Percentiles rank a stretch among this genome's conserved stretches.
phyloP scores from a whole-genome alignment of 2,329 filamentous ascomycete species.

The Cercospora brassicicola region DNA sequence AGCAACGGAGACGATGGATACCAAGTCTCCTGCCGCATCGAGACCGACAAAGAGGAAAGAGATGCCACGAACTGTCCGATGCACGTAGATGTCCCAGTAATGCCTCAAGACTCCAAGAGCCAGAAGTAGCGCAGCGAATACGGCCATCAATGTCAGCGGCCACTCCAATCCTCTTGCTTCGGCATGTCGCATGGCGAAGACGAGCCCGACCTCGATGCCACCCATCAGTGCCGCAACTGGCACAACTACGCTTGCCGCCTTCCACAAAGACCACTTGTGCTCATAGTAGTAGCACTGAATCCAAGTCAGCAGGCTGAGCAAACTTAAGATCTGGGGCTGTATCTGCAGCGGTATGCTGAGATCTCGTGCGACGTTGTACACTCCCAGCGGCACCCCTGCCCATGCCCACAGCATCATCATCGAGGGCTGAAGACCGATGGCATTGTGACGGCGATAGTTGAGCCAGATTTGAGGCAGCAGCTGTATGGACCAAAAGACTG shows the following conservation, averaged over 20 bases:
- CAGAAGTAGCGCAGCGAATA: slow-evolving; percentile 62
- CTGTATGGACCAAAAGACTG: slow-evolving; percentile 67
- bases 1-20: slow-evolving; percentile 64
- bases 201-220: slow-evolving; percentile 58
- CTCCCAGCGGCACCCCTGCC: slow-evolving; percentile 66
- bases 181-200: slow-evolving; percentile 57
- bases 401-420: slow-evolving; percentile 74
- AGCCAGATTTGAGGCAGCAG: slow-evolving; percentile 69
- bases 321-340: slow-evolving; percentile 58
- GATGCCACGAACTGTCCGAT: slow-evolving; percentile 67
- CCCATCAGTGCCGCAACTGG: slow-evolving; percentile 59
- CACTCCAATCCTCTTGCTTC: slow-evolving; percentile 52
- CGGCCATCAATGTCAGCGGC: slow-evolving; percentile 67
- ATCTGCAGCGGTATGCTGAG: slow-evolving; percentile 57
- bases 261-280: slow-evolving; percentile 56
- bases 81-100: slow-evolving; percentile 67
- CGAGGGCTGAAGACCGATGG: slow-evolving; percentile 63
- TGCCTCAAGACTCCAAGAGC: slow-evolving; percentile 66
- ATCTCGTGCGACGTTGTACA: slow-evolving; percentile 57
- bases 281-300: slow-evolving; percentile 59
- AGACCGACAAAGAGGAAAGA: slow-evolving; percentile 71
- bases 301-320: slow-evolving; percentile 56
- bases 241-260: slow-evolving; percentile 52
- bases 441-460: slow-evolving; percentile 66
- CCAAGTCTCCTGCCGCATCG: slow-evolving; percentile 67